Conservation (phyloP, 2,329 filamentous ascomycete genomes). For the Thielaviopsis punctulata region DNA sequence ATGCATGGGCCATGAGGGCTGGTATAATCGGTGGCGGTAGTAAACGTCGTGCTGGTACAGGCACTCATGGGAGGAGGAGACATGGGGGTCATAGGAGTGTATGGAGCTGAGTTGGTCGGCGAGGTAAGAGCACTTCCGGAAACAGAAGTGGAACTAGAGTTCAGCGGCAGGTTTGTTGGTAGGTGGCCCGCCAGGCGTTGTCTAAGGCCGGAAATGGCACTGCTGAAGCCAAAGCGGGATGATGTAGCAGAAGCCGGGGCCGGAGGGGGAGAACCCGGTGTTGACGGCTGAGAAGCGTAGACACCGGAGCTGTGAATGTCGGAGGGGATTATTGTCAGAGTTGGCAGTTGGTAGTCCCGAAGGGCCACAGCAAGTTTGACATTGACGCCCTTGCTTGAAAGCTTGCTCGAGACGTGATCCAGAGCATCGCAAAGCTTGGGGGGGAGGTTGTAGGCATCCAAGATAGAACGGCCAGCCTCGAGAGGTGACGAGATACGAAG, state of each 20-base stretch:
- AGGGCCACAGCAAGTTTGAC: constrained; percentile 41
- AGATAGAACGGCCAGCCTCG: constrained; percentile 42
- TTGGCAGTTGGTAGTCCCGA: constrained; percentile 35
- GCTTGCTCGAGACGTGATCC: constrained; percentile 38
- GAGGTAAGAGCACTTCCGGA: constrained; percentile 2
- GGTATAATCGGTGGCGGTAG: constrained; percentile 18
- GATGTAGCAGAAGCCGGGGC: constrained; percentile 13
- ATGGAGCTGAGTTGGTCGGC: constrained; percentile 15
- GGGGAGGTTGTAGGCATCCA: constrained; percentile 40
- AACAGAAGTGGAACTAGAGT: background rate
- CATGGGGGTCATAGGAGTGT: constrained; percentile 23
- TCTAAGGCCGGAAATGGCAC: constrained; percentile 19
- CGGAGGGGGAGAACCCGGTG: constrained; percentile 19
- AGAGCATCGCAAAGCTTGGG: constrained; percentile 35
- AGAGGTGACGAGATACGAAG: constrained; percentile 43
- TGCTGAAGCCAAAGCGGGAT: constrained; percentile 19
- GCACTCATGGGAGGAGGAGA: constrained; percentile 31
- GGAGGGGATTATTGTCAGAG: constrained; percentile 8
- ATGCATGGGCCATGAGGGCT: constrained; percentile 20
- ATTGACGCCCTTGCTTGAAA: constrained; percentile 37
- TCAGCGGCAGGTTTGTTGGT: background rate
- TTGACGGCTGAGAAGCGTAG: constrained; percentile 14
- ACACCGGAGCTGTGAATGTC: constrained; percentile 1
- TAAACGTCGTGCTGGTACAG: constrained; percentile 27
- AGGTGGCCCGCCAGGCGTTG: constrained; percentile 15